Base-by-base conservation (phyloP, 2,329 filamentous ascomycete genomes). In the Apiospora pterosperma region DNA sequence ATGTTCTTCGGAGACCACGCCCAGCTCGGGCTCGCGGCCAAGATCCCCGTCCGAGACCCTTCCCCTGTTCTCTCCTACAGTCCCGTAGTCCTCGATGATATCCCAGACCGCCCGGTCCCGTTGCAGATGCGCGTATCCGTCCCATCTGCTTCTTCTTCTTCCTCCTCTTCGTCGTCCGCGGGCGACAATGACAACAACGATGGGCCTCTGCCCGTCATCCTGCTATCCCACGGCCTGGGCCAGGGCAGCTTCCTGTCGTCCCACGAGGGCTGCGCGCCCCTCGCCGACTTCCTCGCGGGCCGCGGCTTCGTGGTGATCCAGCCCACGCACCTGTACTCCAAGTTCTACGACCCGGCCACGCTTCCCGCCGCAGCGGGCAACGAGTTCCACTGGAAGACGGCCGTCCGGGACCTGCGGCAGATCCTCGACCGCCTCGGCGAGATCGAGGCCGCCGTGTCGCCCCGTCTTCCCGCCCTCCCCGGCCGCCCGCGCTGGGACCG, bases 241-340 rank as follows among this genome's bases (percentile, higher is more conserved):
- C 61, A 10, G 4, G 78, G 76, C 63, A 77, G 78, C 62, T 72
- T 76, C 64, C 73, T 81, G 31, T 78, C 76, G 19, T 81, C 79
- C 1, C 72, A 78, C 5, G 73, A 81, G 42, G 79, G 79, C n/a
- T 80, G 80, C 64, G 73, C 72, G 3, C 79, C 79, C 3, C 68
- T 81, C 5, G 75, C 71, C 63, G 74, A 80, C 61, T 81, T 81
- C 71, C 80, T 75, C 72, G 78, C 79, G 5, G 71, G 75, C 21
- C 78, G 78, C 59, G 79, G 79, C 62, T 81, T 81, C 68, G 77
- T 73, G 0, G 79, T 81, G 5, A 70, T 81, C 12, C 79, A 81
- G 64, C 79, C 79, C 3, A 80, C 79, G 3, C 79, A 80, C 66
- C 69, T 81, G 3, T 75, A 71, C 62, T 80, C 79, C 25, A 67